Evolutionary conservation across 768 basidiomycete species (phyloP).

Genomic region (Tricholoma furcatifolium): DNA sequence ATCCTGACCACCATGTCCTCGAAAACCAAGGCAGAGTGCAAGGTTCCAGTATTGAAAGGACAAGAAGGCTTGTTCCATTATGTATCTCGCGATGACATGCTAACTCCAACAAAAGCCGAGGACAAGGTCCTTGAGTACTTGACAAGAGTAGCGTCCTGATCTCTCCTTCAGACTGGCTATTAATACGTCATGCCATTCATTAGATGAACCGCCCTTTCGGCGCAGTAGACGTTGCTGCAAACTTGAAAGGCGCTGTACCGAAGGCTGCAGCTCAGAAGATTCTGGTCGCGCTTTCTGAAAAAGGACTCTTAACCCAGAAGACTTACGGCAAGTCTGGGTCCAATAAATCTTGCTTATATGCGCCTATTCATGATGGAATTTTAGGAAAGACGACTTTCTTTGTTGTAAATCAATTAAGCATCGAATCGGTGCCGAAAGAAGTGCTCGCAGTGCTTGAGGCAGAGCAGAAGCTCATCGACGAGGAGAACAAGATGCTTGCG

Average conservation of each 20-base stretch:
- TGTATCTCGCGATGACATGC: not conserved
- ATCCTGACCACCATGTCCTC: conserved; percentile 35
- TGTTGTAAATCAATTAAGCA: conserved; percentile 76
- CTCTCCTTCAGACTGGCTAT: not conserved
- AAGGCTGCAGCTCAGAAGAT: conserved; percentile 87
- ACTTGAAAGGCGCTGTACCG: conserved; percentile 85
- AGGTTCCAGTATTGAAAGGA: conserved; percentile 63
- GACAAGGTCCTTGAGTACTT: conserved; percentile 77
- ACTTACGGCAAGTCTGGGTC: conserved; percentile 58
- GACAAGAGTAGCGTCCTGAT: conserved; percentile 49
- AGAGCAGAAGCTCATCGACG: conserved; percentile 56
- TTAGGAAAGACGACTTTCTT: conserved; percentile 86
- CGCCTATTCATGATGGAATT: conserved; percentile 9
- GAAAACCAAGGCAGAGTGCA: conserved; percentile 56
- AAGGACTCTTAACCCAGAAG: conserved; percentile 79
- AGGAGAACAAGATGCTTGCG: conserved; percentile 53
- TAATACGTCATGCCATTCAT: not conserved
- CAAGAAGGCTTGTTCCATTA: conserved; percentile 54
- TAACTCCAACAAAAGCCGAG: conserved; percentile 50
- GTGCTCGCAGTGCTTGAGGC: conserved; percentile 59
- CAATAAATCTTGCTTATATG: conserved; percentile 8
- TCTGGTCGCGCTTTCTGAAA: conserved; percentile 78
- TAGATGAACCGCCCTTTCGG: conserved; percentile 95
- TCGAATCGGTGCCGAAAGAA: conserved; percentile 62
- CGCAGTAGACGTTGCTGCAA: conserved; percentile 88